Conservation (phyloP, 2,329 filamentous ascomycete genomes). For the Fusarium tricinctum region DNA sequence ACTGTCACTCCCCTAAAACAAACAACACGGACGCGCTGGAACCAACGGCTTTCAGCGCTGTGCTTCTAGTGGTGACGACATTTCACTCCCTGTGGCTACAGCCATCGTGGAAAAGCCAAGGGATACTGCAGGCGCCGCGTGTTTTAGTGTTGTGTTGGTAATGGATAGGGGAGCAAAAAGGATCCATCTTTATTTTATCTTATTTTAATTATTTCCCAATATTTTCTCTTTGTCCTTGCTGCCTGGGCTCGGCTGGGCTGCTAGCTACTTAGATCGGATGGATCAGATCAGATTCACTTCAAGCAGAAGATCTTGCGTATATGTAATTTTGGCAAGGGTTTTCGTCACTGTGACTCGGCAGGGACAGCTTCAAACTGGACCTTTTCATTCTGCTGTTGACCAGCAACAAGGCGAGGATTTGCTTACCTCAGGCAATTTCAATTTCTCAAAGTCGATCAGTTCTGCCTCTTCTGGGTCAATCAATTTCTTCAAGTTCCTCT, state of each 20-base stretch:
- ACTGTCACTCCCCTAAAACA: constrained; percentile 23
- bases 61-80: constrained; percentile 37
- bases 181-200: constrained; percentile 31
- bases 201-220: constrained; percentile 1
- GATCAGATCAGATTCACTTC: constrained; percentile 8
- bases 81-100: constrained; percentile 18
- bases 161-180: constrained; percentile 20
- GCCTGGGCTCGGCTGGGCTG: not conserved
- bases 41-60: constrained; percentile 23
- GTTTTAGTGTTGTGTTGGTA: constrained; percentile 36
- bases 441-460: constrained; percentile 37
- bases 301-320: not conserved
- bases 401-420: constrained; percentile 36
- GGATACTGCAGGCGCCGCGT: constrained; percentile 28
- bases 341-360: constrained; percentile 36
- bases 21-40: constrained; percentile 25
- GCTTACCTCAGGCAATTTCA: constrained; percentile 43
- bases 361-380: constrained; percentile 25
- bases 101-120: constrained; percentile 9
- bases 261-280: constrained; percentile 18
- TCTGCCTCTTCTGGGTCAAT: constrained; percentile 28
- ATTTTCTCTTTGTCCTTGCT: not conserved
- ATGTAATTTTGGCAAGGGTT: constrained; percentile 7
- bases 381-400: constrained; percentile 25
- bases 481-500: constrained; percentile 35